A percentile compares a stretch with the other conserved stretches of the same genome.
These are phyloP conservation scores for Fusarium anthophilum DNA, from an alignment of 2,329 filamentous ascomycete species.

Conservation along the genomic window DNA sequence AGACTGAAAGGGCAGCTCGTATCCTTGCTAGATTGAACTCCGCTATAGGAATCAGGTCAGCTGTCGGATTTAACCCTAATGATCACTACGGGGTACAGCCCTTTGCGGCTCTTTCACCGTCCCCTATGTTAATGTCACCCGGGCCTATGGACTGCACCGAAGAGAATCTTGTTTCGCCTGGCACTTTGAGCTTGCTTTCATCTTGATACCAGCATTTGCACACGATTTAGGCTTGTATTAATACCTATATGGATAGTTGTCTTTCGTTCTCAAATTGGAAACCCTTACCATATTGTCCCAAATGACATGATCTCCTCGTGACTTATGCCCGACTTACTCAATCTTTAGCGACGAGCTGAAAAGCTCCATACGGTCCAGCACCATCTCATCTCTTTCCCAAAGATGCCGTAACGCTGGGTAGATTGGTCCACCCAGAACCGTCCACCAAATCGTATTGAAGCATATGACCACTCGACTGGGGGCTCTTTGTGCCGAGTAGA, in stretches of 20 bases:
- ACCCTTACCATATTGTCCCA: neutral
- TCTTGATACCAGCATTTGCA: slow-evolving; percentile 1
- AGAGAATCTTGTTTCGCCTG: neutral
- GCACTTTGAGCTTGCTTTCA: neutral
- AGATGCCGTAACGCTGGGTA: slow-evolving; percentile 29
- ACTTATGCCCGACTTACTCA: neutral
- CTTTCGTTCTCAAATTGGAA: neutral
- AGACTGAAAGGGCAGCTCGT: slow-evolving; percentile 31
- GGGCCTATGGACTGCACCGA: neutral
- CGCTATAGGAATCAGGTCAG: slow-evolving; percentile 44
- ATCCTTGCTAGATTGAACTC: slow-evolving; percentile 43
- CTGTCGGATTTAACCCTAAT: slow-evolving; percentile 21
- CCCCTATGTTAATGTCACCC: neutral
- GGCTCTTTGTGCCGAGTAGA: neutral
- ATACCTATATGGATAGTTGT: neutral
- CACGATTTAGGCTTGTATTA: neutral
- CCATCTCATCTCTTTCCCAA: slow-evolving; percentile 20
- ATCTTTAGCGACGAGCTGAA: neutral
- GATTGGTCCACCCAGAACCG: slow-evolving; percentile 26
- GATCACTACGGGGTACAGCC: neutral
- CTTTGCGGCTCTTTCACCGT: neutral
- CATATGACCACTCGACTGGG: neutral
- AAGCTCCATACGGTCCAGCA: neutral
- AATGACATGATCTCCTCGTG: neutral
- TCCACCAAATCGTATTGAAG: neutral